A percentile compares a stretch with the other conserved stretches of the same genome.
These are phyloP conservation scores for Coemansia sp. DNA, from an alignment of 192 early-diverging fungal species.

Conservation along the genomic window DNA sequence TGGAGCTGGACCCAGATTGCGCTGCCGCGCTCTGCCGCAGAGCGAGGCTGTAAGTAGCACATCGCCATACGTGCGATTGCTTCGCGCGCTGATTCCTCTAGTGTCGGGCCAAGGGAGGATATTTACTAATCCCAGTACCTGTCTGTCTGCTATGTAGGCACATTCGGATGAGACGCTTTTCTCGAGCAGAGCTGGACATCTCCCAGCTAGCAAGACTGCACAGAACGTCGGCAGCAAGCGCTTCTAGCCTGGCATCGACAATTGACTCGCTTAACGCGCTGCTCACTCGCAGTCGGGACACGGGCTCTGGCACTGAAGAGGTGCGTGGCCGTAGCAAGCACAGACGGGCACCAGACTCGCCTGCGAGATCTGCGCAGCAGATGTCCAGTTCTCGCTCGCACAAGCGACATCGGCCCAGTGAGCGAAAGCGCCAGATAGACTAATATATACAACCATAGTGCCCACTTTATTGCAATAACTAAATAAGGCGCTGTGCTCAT, in stretches of 20 bases:
- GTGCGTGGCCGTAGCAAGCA: neutral
- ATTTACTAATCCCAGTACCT: neutral
- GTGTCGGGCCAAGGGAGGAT: too few relatives aligned
- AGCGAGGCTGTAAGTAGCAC: slow-evolving; percentile 17
- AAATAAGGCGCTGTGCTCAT: neutral
- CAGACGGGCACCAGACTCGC: neutral
- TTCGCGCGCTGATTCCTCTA: too few relatives aligned
- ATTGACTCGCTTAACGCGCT: neutral
- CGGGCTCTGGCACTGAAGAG: neutral
- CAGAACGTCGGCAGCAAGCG: neutral
- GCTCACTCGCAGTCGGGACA: neutral
- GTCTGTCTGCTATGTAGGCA: neutral
- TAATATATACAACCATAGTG: too few relatives aligned
- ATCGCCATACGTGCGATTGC: neutral
- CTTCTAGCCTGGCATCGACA: neutral
- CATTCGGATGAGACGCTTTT: slow-evolving; percentile 1
- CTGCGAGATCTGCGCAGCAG: neutral
- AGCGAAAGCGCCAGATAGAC: neutral
- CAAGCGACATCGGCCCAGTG: neutral
- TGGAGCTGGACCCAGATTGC: slow-evolving; percentile 20
- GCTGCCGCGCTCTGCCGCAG: slow-evolving; percentile 3
- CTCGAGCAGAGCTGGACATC: slow-evolving; percentile 9
- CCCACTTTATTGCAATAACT: neutral
- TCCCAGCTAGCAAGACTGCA: neutral
- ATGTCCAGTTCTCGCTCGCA: neutral